Evolutionary conservation across 2,329 filamentous ascomycete species (phyloP).

Genomic region (Fusarium subglutinans): DNA sequence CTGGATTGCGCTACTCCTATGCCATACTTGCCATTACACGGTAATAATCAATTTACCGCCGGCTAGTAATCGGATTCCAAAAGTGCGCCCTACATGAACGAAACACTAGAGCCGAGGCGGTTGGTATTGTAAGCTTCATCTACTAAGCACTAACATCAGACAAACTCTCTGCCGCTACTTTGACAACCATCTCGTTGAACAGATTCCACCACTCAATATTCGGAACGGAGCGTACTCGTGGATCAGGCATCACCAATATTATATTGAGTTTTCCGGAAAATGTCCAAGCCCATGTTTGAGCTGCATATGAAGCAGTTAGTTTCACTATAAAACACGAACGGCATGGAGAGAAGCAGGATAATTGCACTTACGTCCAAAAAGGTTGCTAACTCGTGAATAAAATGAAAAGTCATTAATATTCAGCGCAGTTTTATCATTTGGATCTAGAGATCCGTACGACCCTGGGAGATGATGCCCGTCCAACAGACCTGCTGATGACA

Average conservation of each 20-base stretch:
- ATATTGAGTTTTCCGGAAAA: not conserved
- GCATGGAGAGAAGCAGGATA: rapidly evolving
- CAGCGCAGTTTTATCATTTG: not conserved
- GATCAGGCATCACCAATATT: not conserved
- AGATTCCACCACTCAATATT: not conserved
- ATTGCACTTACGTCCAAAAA: not conserved
- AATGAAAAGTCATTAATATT: not conserved
- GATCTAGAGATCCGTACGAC: not conserved
- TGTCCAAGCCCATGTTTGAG: slow-evolving; percentile 8
- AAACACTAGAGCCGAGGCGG: too few relatives aligned
- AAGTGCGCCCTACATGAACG: not conserved
- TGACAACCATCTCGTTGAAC: not conserved
- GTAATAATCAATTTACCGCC: not conserved
- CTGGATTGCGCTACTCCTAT: not conserved
- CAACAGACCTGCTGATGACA: not conserved
- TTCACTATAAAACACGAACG: too few relatives aligned
- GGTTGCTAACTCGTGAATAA: slow-evolving; percentile 3
- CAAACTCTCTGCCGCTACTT: not conserved
- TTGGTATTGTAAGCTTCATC: not conserved
- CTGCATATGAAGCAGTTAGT: not conserved
- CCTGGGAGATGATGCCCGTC: not conserved
- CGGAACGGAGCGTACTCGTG: not conserved
- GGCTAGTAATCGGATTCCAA: not conserved
- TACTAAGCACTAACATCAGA: not conserved
- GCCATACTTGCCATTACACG: not conserved